Conservation (phyloP, 345 rosid genomes). For the Populus davidiana region DNA sequence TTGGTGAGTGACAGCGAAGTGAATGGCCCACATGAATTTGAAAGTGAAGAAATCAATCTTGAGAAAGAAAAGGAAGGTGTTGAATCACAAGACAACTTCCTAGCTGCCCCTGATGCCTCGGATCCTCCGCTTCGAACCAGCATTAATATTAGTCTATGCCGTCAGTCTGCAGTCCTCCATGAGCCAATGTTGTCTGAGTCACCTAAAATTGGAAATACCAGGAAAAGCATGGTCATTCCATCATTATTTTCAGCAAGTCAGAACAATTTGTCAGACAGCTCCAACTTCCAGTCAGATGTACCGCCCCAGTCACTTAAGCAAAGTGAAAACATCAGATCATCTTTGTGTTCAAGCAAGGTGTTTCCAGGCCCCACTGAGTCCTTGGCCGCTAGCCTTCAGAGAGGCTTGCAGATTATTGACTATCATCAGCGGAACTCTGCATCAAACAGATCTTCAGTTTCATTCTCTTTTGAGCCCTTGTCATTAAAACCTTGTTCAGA, state of each 20-base stretch:
- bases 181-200: slow-evolving; percentile 86
- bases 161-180: slow-evolving; percentile 54
- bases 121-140: slow-evolving; percentile 43
- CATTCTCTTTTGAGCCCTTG: slow-evolving; percentile 78
- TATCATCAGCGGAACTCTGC: slow-evolving; percentile 52
- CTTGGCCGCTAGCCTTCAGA: slow-evolving; percentile 88
- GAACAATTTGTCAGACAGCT: slow-evolving; percentile 43
- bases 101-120: slow-evolving; percentile 21
- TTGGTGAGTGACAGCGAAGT: slow-evolving; percentile 57
- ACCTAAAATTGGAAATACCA: slow-evolving; percentile 69
- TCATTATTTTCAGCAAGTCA: slow-evolving; percentile 51
- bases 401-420: slow-evolving; percentile 86
- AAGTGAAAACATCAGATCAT: slow-evolving; percentile 60
- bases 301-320: slow-evolving; percentile 37
- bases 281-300: slow-evolving; percentile 28
- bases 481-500: slow-evolving; percentile 58
- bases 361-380: slow-evolving; percentile 68
- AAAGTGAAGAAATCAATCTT: slow-evolving; percentile 43
- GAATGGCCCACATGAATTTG: slow-evolving; percentile 44
- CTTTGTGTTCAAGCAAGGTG: slow-evolving; percentile 71
- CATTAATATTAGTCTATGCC: slow-evolving; percentile 55
- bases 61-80: slow-evolving; percentile 27
- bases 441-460: slow-evolving; percentile 57
- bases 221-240: slow-evolving; percentile 61
- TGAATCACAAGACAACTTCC: slow-evolving; percentile 24